These are phyloP conservation scores for Termitomyces sp. DNA, from an alignment of 768 basidiomycete genomes.

Conservation along the genomic window DNA sequence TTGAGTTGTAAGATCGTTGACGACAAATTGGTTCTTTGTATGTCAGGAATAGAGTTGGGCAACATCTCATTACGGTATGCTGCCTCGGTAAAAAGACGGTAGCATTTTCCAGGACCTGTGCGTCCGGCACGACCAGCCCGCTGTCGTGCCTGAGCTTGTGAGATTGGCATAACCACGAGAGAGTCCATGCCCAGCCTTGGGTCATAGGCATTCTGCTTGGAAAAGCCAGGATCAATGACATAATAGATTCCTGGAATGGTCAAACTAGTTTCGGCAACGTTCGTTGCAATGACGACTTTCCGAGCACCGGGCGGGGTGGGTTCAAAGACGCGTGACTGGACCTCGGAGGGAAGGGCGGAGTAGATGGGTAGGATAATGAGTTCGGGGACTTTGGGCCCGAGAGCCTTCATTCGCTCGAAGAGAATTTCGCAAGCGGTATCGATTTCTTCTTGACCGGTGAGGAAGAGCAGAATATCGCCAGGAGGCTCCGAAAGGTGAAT, in stretches of 20 bases:
- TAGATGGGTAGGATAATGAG: constrained; percentile 97
- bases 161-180: constrained; percentile 96
- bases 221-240: constrained; percentile 97
- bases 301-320: constrained; percentile 97
- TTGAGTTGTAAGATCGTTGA: constrained; percentile 93
- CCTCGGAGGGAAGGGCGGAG: constrained; percentile 95
- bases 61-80: constrained; percentile 99
- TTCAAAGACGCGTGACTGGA: constrained; percentile 97
- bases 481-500: constrained; percentile 98
- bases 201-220: constrained; percentile 98
- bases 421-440: constrained; percentile 97
- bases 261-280: constrained; percentile 97
- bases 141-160: constrained; percentile 96
- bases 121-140: constrained; percentile 95
- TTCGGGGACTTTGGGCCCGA: constrained; percentile 98
- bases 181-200: constrained; percentile 98
- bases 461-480: constrained; percentile 93
- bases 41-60: constrained; percentile 95
- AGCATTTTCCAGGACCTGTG: constrained; percentile 97
- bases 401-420: constrained; percentile 97
- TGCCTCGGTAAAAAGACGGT: constrained; percentile 95
- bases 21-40: constrained; percentile 91
- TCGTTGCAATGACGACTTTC: constrained; percentile 99
- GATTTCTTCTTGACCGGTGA: constrained; percentile 98
- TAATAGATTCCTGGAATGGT: constrained; percentile 99